Evolutionary conservation across 2,329 filamentous ascomycete species (phyloP).

Genomic region (Thielaviopsis euricoi): DNA sequence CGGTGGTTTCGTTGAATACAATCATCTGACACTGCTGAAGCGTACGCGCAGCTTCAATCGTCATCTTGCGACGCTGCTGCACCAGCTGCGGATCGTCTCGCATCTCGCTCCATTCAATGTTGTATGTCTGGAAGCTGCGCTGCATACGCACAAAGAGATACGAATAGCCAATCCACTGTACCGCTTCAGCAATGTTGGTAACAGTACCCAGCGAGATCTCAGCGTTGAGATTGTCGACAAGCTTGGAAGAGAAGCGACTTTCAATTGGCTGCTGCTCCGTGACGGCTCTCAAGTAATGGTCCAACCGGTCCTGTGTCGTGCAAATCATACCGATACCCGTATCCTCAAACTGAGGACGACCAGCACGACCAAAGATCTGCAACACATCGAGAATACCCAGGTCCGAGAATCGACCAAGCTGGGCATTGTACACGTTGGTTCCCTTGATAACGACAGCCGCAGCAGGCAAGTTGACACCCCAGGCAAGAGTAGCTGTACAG

Average conservation of each 20-base stretch:
- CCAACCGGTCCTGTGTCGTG: slow-evolving; percentile 82
- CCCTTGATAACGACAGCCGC: slow-evolving; percentile 97
- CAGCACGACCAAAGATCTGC: slow-evolving; percentile 96
- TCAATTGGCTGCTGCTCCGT: slow-evolving; percentile 96
- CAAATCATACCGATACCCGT: slow-evolving; percentile 97
- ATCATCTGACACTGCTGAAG: slow-evolving; percentile 96
- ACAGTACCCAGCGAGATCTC: slow-evolving; percentile 90
- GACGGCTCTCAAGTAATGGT: slow-evolving; percentile 81
- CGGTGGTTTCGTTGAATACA: slow-evolving; percentile 84
- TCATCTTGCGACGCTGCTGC: slow-evolving; percentile 66
- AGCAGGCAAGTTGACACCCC: slow-evolving; percentile 96
- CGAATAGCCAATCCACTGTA: slow-evolving; percentile 95
- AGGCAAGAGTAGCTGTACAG: slow-evolving; percentile 93
- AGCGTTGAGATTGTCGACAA: slow-evolving; percentile 93
- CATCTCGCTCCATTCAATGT: slow-evolving; percentile 87
- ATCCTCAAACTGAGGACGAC: slow-evolving; percentile 93
- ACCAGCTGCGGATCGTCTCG: slow-evolving; percentile 78
- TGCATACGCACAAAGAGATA: slow-evolving; percentile 97
- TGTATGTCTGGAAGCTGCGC: slow-evolving; percentile 77
- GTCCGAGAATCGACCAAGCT: slow-evolving; percentile 93
- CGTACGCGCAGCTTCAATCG: slow-evolving; percentile 74
- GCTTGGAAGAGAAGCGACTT: slow-evolving; percentile 81
- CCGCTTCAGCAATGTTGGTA: slow-evolving; percentile 81
- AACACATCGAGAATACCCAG: slow-evolving; percentile 91
- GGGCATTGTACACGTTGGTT: slow-evolving; percentile 89